Evolutionary conservation across 495 filamentous ascomycete species (phyloP), one percentile per base, ranked within the genome.

Genomic region (Thermochaetoides thermophila): DNA sequence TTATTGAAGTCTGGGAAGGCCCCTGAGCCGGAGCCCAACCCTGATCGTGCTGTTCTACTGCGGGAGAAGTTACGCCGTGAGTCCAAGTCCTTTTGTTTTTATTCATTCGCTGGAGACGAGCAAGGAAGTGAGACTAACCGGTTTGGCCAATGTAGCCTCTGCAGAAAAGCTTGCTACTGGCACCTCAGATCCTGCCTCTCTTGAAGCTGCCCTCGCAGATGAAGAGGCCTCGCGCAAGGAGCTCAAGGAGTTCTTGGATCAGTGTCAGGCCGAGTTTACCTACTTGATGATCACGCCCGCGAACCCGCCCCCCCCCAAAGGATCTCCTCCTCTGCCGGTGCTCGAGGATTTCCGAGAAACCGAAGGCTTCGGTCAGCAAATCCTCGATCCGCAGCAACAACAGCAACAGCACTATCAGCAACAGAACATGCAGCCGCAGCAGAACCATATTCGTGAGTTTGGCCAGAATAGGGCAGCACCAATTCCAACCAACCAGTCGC

Each of bases 251-350:
- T 73, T 75, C 44, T 53, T 76, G 30, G 73, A 75, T 42, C 70
- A 74, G 39, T 74, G 72, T 37, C 61, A 71, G 38, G 60, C 68
- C 37, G 72, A 76, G 39, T 71, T 76, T 33, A 70, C 70, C n/a
- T 75, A 77, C 39, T 57, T 76, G 7, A 71, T 75, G 66, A 61
- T 71, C 10, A 70, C 71, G 2, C 73, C 72, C 4, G 68, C 72
- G 30, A 75, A 71, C 42, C 71, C 71, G 15, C 50, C 66, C n/a
- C 66, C 72, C 9, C 72, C 72, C 4, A 54, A 64, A 45, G 67
- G 71, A 26, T 64, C 63, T 8, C 63, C 61, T 5, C 66, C 66
- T 10, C 48, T 63, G 10, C 61, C 62, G 6, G 45, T 64, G 19
- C 53, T 64, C 8, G 66, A 68, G 27, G 56, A 68, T 29, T 32